A percentile compares a stretch with the other conserved stretches of the same genome.
These are phyloP conservation scores for Nemania sp. DNA, from an alignment of 2,329 filamentous ascomycete genomes.

Conservation along the genomic window DNA sequence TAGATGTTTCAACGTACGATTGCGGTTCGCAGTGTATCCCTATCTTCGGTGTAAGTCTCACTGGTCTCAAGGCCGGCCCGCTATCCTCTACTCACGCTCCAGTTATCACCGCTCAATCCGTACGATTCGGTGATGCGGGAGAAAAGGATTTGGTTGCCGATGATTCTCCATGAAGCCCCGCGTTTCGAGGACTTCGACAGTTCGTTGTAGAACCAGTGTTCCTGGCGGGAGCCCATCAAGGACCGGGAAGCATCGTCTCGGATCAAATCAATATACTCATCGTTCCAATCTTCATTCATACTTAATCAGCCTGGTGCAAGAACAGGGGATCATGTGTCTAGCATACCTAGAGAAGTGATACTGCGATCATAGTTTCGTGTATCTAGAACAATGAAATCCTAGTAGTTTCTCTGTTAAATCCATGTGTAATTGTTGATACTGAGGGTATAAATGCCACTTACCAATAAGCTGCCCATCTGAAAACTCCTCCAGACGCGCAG, in stretches of 20 bases:
- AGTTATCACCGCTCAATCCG: constrained; percentile 40
- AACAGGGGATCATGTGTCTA: neutral
- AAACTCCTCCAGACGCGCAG: constrained; percentile 70
- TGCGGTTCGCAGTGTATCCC: constrained; percentile 71
- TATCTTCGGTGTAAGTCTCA: constrained; percentile 37
- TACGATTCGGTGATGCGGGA: constrained; percentile 50
- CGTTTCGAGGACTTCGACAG: constrained; percentile 61
- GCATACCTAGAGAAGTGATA: constrained; percentile 53
- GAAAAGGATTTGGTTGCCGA: constrained; percentile 74
- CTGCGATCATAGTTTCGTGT: constrained; percentile 70
- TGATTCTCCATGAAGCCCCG: constrained; percentile 70
- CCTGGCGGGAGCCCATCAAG: constrained; percentile 73
- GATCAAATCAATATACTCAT: constrained; percentile 63
- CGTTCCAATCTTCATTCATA: constrained; percentile 59
- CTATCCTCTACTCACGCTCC: constrained; percentile 38
- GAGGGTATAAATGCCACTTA: neutral
- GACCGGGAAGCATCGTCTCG: constrained; percentile 67
- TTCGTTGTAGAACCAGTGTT: constrained; percentile 72
- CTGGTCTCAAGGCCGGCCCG: neutral
- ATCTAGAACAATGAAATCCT: constrained; percentile 69
- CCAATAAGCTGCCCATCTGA: constrained; percentile 64
- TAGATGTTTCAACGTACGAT: constrained; percentile 68
- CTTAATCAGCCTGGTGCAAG: constrained; percentile 9
- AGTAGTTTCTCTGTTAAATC: constrained; percentile 43
- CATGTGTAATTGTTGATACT: constrained; percentile 49